Base-by-base conservation (phyloP, 192 early-diverging fungal species). In the Podila horticola region DNA sequence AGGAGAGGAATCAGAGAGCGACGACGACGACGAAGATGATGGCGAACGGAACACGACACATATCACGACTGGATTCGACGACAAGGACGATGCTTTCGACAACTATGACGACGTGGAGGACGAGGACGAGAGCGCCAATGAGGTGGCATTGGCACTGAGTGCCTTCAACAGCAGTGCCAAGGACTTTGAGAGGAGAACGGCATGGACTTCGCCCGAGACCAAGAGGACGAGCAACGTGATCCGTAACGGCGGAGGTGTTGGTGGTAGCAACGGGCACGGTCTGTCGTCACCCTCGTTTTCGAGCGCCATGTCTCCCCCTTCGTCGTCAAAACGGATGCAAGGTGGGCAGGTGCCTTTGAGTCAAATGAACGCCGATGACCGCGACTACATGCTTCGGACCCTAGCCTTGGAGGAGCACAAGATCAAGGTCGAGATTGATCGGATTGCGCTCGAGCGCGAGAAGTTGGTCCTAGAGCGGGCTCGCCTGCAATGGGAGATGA, bases 401-500 rank as follows among this genome's bases (percentile, higher is more conserved):
- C 22, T 81, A 41, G 71, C 71, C 6, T 64, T 81, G 62, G 71
- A 81, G 51, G 77, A 81, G 51, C 36, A 67, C 2, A 67, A 51
- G 30, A 66, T 69, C 45, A 67, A 81, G 30, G 60, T 73, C 22
- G 66, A 81, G 41, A 33, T 73, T 0, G 71, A 73, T 11, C 68
- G 72, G 45, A 64, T 81, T 51, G 77, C 71, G 17, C 51, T 81
- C 9, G 71, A 72, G 48, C 71, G 77, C 9, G 71, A 71, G 12
- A 55, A 36, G 61, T 22, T 81, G 31, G 71, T 61, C 3, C 48
- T 81, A 1, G 77, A 81, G 41, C 59, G 71, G 5, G 11, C 67
- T 26, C 51, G 65, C 2, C 48, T 81, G 17, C 64, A 81, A 41
- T 71, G 71, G 70, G 71, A 81, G 41, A 72, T 81, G 77, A 61